Percentiles rank a stretch among this genome's conserved stretches.
phyloP scores from a whole-genome alignment of 1,284 basidiomycete species.

The Amylostereum areolatum region DNA sequence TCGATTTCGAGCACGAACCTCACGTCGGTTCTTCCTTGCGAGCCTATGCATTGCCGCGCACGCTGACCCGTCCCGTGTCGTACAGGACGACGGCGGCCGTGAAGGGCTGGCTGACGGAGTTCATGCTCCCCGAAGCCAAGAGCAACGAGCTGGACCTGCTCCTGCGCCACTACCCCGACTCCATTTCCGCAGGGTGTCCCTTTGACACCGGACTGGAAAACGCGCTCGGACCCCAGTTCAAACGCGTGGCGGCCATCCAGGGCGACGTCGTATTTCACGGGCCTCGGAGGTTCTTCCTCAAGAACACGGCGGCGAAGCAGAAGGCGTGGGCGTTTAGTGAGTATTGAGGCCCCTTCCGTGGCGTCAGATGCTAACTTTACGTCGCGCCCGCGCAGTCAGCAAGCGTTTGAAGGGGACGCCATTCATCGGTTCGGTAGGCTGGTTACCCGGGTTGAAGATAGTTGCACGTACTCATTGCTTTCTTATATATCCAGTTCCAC shows the following conservation, averaged over 20 bases:
- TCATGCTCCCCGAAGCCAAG: constrained; percentile 9
- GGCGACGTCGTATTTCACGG: constrained; percentile 23
- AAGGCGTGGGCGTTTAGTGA: constrained; percentile 12
- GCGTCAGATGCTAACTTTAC: not conserved
- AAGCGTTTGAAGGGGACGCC: constrained; percentile 10
- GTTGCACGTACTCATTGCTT: too few species aligned
- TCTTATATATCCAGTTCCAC: too few species aligned
- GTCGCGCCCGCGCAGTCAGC: constrained; percentile 5
- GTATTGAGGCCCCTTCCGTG: not conserved
- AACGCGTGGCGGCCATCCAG: constrained; percentile 22
- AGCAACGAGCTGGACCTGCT: constrained; percentile 10
- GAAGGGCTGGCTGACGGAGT: constrained; percentile 4
- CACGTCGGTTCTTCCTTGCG: not conserved
- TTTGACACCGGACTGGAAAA: constrained; percentile 19
- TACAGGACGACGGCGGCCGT: constrained; percentile 1
- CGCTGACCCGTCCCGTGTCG: not conserved
- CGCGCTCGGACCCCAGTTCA: constrained; percentile 12
- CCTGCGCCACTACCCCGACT: constrained; percentile 17
- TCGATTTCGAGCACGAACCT: constrained; percentile 9
- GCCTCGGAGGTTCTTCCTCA: constrained; percentile 11
- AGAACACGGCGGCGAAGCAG: constrained; percentile 9
- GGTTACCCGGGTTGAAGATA: too few species aligned
- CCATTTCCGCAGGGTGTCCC: constrained; percentile 16
- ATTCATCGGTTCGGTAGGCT: constrained; percentile 13
- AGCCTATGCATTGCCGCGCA: not conserved